These are phyloP conservation scores for Porcisia hertigi DNA, from an alignment of 208 protist species.

Conservation along the genomic window DNA sequence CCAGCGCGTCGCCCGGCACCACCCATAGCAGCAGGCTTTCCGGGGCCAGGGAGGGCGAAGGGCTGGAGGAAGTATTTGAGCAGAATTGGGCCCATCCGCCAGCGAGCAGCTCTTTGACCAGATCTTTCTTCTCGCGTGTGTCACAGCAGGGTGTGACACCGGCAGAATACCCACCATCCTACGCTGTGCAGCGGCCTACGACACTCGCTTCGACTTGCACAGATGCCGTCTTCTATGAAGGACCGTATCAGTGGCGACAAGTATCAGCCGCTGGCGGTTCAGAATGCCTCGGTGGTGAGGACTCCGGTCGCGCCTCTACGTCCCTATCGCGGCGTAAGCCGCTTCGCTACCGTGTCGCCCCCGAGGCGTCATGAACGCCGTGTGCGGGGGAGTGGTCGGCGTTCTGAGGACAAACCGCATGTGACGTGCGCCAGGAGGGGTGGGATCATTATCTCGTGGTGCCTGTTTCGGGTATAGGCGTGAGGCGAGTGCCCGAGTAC, in stretches of 20 bases:
- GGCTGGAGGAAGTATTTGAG: conserved; percentile 22
- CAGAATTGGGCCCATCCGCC: conserved; percentile 24
- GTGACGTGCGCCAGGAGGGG: not conserved
- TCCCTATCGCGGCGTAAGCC: conserved; percentile 20
- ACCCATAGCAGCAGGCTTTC: not conserved
- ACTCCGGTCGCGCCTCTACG: not conserved
- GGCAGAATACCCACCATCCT: conserved; percentile 23
- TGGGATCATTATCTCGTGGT: too few species aligned
- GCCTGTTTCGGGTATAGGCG: too few species aligned
- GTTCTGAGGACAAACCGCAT: not conserved
- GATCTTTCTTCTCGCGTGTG: conserved; percentile 31
- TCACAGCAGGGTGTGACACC: conserved; percentile 28
- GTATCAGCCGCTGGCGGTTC: not conserved
- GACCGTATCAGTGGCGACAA: not conserved
- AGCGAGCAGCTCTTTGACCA: conserved; percentile 20
- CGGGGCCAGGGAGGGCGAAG: not conserved
- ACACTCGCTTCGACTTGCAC: not conserved
- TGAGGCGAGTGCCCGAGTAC: not conserved
- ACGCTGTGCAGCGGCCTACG: conserved; percentile 10
- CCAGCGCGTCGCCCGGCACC: not conserved
- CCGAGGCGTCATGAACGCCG: not conserved
- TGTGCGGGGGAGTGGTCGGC: not conserved
- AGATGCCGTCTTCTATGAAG: not conserved
- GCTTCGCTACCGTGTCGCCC: conserved; percentile 14
- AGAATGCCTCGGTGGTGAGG: not conserved